Base-by-base conservation (phyloP, 2,329 filamentous ascomycete genomes). In the Xylaria sp. region DNA sequence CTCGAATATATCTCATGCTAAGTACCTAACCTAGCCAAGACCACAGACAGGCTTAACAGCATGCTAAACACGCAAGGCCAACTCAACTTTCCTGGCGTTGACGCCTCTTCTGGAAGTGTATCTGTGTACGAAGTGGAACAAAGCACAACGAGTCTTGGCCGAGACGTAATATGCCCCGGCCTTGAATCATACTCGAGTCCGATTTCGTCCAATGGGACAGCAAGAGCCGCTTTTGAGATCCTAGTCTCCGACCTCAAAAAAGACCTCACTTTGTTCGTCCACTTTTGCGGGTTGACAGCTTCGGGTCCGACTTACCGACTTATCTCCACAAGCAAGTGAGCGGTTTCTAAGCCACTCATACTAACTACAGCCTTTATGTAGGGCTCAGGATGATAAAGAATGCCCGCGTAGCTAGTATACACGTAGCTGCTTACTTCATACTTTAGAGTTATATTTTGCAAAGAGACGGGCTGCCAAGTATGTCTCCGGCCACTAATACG, bases 391-490 rank as follows among this genome's bases (percentile, higher is more conserved):
- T n/a, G n/a, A n/a, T n/a, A n/a, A n/a, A n/a, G n/a, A n/a, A n/a
- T n/a, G n/a, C n/a, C n/a, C n/a, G n/a, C n/a, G n/a, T n/a, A n/a
- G 42, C 21, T 5, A 23, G 9, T 46, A 19, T 31, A 37, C 9
- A 25, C 1, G 38, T 54, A 28, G 23, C 37, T n/a, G 15, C 43
- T 33, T 31, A 42, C 45, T 3, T n/a, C 4, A 11, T 5, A 31
- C 31, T 31, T 31, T 4, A 28, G 33, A 49, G 15, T 19, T 55
- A 55, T 45, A 17, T 25, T 25, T 37, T 46, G 23, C n/a, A n/a
- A n/a, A 57, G 46, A 52, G 21, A 23, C 31, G 28, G 23, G 33
- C 28, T 46, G 52, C 59, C 59, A 61, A 61, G 52, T 17, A 43
- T 28, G 45, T 17, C 17, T 14, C n/a, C 43, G 8, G 28, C 31